A percentile compares a stretch with the other conserved stretches of the same genome.
These are phyloP conservation scores for Diplotaxis tenuifolia DNA, from an alignment of 345 rosid species.

Conservation along the genomic window DNA sequence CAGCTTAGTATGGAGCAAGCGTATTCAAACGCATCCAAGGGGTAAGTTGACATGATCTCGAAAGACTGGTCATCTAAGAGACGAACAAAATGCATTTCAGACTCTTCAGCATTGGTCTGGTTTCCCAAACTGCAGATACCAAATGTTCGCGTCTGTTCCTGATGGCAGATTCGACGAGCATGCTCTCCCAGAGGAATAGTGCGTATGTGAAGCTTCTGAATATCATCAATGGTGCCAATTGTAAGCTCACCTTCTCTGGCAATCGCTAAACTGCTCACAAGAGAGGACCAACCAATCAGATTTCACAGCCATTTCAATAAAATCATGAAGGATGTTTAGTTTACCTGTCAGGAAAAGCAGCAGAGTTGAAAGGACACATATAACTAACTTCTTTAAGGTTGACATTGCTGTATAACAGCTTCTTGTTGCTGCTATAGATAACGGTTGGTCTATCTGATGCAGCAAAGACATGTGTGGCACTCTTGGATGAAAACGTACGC, in stretches of 20 bases:
- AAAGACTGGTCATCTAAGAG: slow-evolving; percentile 91
- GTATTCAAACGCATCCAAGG: slow-evolving; percentile 80
- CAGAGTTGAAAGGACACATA: slow-evolving; percentile 98
- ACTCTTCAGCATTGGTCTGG: slow-evolving; percentile 75
- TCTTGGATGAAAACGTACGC: slow-evolving; percentile 94
- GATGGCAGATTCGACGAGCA: slow-evolving; percentile 95
- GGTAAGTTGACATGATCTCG: slow-evolving; percentile 78
- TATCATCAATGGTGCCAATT: slow-evolving; percentile 97
- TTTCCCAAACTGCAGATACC: slow-evolving; percentile 83
- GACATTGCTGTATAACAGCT: slow-evolving; percentile 91
- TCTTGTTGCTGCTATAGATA: slow-evolving; percentile 96
- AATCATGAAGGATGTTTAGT: not conserved
- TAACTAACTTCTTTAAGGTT: slow-evolving; percentile 97
- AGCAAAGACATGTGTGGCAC: slow-evolving; percentile 84
- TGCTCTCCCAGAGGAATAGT: slow-evolving; percentile 97
- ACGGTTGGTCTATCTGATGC: slow-evolving; percentile 97
- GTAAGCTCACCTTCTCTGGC: slow-evolving; percentile 98
- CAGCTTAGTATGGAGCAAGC: slow-evolving; percentile 96
- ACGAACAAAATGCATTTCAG: slow-evolving; percentile 80
- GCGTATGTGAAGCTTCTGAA: slow-evolving; percentile 98
- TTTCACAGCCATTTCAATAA: not conserved
- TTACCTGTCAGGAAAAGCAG: slow-evolving; percentile 99
- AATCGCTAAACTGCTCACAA: slow-evolving; percentile 76
- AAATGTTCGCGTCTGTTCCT: slow-evolving; percentile 91
- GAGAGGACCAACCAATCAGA: slow-evolving; percentile 28